Evolutionary conservation across 1,139 yeast species (phyloP), one percentile per base, ranked within the genome.

Genomic region (Hyphopichia fennica): DNA sequence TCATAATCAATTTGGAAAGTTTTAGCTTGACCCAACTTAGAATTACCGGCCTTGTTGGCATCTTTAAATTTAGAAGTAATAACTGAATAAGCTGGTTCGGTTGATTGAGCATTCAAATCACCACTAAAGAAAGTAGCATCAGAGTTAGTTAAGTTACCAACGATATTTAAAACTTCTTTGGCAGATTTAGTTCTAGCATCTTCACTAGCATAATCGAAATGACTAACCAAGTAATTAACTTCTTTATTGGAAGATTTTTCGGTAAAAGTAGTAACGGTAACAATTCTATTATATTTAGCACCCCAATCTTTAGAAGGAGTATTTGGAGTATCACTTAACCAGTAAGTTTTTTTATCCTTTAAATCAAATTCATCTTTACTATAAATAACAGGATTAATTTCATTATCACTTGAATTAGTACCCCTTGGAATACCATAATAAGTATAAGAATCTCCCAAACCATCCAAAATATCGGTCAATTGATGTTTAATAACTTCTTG

Each of bases 401-500:
- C 79, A 9, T 79, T 78, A 3, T 46, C 47, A 15, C 49, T 44
- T 19, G 53, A 48, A 4, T 77, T 78, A 44, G 73, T 78, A 25
- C 56, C 63, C 35, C 80, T 55, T 2, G 79, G 78, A 13, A 70
- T 69, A 1, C 79, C 79, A 38, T 53, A 63, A 47, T 63, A 68
- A 2, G 58, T 45, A 78, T 78, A 74, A 13, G 42, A 41, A 15
- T 45, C 48, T 34, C 54, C 57, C 37, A 62, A 48, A 3, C 50
- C 50, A 3, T 45, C 47, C 29, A 69, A 40, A 3, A 75, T 51
- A 45, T 75, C 80, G 25, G 53, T 49, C 37, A 75, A 55, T 48
- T 73, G 79, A 45, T 65, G 57, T 48, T 63, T 60, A 39, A 72
- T 54, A 19, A 68, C 78, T 47, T 74, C 79, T 47, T 74, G 79